A percentile compares a stretch with the other conserved stretches of the same genome.
Evolutionary conservation across 1,284 basidiomycete species (phyloP).

Genomic region (Cryptococcus neoformans): DNA sequence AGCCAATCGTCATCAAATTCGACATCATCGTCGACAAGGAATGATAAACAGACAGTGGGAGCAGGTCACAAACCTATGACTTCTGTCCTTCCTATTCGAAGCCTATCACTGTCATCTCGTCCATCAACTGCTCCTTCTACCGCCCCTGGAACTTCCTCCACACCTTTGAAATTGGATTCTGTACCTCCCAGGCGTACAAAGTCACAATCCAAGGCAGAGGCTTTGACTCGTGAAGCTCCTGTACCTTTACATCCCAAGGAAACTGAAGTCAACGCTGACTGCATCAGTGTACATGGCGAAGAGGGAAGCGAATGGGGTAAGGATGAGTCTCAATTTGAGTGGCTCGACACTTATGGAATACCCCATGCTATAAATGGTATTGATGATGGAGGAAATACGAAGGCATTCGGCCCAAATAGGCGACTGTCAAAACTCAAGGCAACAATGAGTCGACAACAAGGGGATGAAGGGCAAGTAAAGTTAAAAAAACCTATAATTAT

Average conservation of each 20-base stretch:
- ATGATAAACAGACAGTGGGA: no score
- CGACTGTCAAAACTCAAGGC: slow-evolving; percentile 21
- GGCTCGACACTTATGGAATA: slow-evolving; percentile 35
- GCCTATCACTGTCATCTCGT: slow-evolving; percentile 20
- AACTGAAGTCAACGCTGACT: slow-evolving; percentile 15
- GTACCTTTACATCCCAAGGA: slow-evolving; percentile 14
- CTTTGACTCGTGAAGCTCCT: slow-evolving; percentile 8
- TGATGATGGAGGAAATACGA: slow-evolving; percentile 3
- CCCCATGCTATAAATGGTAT: slow-evolving; percentile 31
- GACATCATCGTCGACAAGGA: no score
- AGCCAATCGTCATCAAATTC: no score
- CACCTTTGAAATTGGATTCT: slow-evolving; percentile 14
- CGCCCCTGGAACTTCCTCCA: background rate
- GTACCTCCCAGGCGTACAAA: slow-evolving; percentile 11
- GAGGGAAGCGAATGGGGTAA: slow-evolving; percentile 48
- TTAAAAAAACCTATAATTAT: slow-evolving; percentile 34
- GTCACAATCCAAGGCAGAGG: slow-evolving; percentile 2
- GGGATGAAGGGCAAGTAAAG: slow-evolving; percentile 8
- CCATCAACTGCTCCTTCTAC: background rate
- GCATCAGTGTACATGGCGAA: slow-evolving; percentile 41
- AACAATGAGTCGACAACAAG: slow-evolving; percentile 6
- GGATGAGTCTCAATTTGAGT: slow-evolving; percentile 43
- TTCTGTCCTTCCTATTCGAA: slow-evolving; percentile 11
- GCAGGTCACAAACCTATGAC: no score
- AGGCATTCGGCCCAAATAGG: slow-evolving; percentile 21